phyloP scores from a whole-genome alignment of 805 yeast species.

The Hermanozyma aechmeae region DNA sequence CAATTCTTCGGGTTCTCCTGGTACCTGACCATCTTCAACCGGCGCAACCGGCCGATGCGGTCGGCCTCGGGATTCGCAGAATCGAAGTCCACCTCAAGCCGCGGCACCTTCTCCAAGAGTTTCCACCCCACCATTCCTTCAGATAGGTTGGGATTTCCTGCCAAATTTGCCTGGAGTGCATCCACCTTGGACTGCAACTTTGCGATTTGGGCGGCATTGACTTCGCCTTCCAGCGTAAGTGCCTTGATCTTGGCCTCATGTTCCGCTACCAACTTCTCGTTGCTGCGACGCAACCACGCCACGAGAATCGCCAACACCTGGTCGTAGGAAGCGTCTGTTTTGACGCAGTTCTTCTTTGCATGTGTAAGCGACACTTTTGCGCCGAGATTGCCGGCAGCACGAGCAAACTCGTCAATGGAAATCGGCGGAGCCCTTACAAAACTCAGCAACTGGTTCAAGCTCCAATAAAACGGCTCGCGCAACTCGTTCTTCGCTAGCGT shows the following conservation, averaged over 20 bases:
- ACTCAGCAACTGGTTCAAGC: slow-evolving; percentile 68
- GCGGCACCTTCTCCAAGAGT: slow-evolving; percentile 36
- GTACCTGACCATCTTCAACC: slow-evolving; percentile 72
- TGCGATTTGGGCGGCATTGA: slow-evolving; percentile 6
- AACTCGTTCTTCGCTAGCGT: slow-evolving; percentile 74
- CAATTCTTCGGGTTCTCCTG: slow-evolving; percentile 94
- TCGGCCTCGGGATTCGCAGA: slow-evolving; percentile 48
- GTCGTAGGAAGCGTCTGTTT: slow-evolving; percentile 85
- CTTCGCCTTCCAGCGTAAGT: too few species aligned
- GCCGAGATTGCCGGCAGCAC: slow-evolving; percentile 76
- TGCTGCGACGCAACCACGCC: slow-evolving; percentile 40
- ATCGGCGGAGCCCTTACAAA: slow-evolving; percentile 78
- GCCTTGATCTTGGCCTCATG: slow-evolving; percentile 6
- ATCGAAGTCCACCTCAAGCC: slow-evolving; percentile 45
- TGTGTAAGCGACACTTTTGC: slow-evolving; percentile 80
- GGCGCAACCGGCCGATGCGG: slow-evolving; percentile 52
- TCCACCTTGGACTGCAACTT: slow-evolving; percentile 11
- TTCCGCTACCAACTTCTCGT: slow-evolving; percentile 17
- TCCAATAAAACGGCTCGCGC: slow-evolving; percentile 65
- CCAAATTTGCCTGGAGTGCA: slow-evolving; percentile 17
- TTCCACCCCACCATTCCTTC: slow-evolving; percentile 41
- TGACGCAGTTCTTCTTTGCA: slow-evolving; percentile 75
- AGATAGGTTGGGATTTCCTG: slow-evolving; percentile 33
- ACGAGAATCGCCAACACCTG: slow-evolving; percentile 65
- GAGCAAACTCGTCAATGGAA: slow-evolving; percentile 56